Conservation (phyloP, 176 grass and related monocot species). For the Typha latifolia region DNA sequence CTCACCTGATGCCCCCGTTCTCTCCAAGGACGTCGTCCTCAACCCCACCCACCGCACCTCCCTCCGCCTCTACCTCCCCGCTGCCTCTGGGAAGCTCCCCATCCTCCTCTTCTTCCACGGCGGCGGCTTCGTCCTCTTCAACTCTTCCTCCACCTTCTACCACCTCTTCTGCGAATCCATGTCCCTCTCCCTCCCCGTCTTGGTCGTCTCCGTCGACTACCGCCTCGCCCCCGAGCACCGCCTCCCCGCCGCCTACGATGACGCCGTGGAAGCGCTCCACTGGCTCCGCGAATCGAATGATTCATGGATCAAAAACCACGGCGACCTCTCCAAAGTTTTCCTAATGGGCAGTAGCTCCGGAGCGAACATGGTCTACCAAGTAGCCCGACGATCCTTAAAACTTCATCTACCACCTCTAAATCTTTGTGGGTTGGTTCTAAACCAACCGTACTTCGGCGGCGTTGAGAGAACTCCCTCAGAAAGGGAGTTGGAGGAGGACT, state of each 20-base stretch:
- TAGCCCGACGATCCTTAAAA: slow-evolving; percentile 17
- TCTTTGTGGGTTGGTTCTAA: slow-evolving; percentile 38
- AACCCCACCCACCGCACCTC: slow-evolving; percentile 36
- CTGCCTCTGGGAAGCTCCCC: slow-evolving; percentile 36
- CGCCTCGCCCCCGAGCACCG: slow-evolving; percentile 70
- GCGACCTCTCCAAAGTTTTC: slow-evolving; percentile 53
- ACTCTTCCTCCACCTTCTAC: slow-evolving; percentile 36
- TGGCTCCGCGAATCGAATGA: slow-evolving; percentile 43
- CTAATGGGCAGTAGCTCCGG: slow-evolving; percentile 87
- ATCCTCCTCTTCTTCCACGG: slow-evolving; percentile 83
- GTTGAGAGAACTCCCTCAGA: slow-evolving; percentile 60
- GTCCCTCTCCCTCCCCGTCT: slow-evolving; percentile 29
- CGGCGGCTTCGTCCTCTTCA: slow-evolving; percentile 67
- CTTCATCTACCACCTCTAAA: slow-evolving; percentile 13
- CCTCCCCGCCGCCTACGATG: slow-evolving; percentile 65
- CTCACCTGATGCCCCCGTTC: slow-evolving; percentile 4
- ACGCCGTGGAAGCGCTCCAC: slow-evolving; percentile 45
- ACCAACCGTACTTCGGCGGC: slow-evolving; percentile 82
- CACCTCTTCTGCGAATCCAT: slow-evolving; percentile 55
- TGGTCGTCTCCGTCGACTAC: slow-evolving; percentile 64
- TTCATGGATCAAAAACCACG: slow-evolving; percentile 38
- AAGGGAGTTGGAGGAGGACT: slow-evolving; percentile 39
- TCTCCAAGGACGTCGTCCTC: slow-evolving; percentile 63
- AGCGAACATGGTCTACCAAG: slow-evolving; percentile 70
- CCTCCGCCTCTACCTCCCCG: slow-evolving; percentile 60